phyloP scores from a whole-genome alignment of 257 asterid species.

The Fraxinus excelsior region DNA sequence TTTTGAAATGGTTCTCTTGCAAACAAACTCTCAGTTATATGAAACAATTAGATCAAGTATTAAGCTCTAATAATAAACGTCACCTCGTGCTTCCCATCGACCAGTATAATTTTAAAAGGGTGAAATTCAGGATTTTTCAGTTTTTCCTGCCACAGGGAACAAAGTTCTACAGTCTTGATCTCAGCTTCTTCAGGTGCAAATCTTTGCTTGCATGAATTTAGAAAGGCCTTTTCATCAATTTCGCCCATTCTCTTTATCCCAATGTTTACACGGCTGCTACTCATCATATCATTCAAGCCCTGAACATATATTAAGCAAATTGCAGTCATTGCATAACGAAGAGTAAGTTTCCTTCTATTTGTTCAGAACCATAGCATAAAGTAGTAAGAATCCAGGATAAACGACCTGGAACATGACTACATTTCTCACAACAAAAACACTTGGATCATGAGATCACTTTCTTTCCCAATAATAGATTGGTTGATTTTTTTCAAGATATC shows the following conservation, averaged over 20 bases:
- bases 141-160: constrained; percentile 74
- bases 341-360: background rate
- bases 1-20: background rate
- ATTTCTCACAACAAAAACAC: background rate
- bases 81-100: background rate
- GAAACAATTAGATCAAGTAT: background rate
- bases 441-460: background rate
- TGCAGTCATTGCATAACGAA: background rate
- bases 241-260: constrained; percentile 88
- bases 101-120: constrained; percentile 40
- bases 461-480: background rate
- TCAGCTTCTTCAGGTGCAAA: constrained; percentile 59
- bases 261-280: constrained; percentile 47
- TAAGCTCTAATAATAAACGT: background rate
- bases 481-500: background rate
- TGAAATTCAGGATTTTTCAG: constrained; percentile 61
- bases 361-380: background rate
- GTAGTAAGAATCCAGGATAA: background rate
- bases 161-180: constrained; percentile 47
- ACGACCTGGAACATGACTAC: background rate
- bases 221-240: constrained; percentile 59
- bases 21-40: background rate
- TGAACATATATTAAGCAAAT: constrained; percentile 22
- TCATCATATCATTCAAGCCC: constrained; percentile 57
- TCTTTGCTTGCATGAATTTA: constrained; percentile 49